phyloP scores from a whole-genome alignment of 2,329 filamentous ascomycete genomes.

The Metarhizium brunneum region DNA sequence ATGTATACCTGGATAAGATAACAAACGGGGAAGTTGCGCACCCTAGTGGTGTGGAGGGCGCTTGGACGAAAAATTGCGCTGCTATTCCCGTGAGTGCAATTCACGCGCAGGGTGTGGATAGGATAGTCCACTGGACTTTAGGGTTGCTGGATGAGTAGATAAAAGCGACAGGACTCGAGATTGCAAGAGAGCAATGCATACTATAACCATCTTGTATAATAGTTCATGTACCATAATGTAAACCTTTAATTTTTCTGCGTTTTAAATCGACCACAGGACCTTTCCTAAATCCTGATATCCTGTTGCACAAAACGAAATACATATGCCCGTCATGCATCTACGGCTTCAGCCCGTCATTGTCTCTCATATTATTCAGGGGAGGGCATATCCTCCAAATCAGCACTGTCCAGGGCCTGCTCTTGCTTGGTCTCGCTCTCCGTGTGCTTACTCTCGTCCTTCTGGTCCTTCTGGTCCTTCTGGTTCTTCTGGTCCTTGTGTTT shows the following conservation, averaged over 20 bases:
- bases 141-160: slow-evolving; percentile 48
- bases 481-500: slow-evolving; percentile 31
- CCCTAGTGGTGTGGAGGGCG: slow-evolving; percentile 55
- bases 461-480: slow-evolving; percentile 17
- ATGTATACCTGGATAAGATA: slow-evolving; percentile 60
- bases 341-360: neutral
- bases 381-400: slow-evolving; percentile 28
- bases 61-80: slow-evolving; percentile 52
- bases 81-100: slow-evolving; percentile 88
- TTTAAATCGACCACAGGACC: neutral
- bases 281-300: slow-evolving; percentile 6
- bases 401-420: slow-evolving; percentile 14
- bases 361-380: slow-evolving; percentile 20
- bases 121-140: slow-evolving; percentile 64
- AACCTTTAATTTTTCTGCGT: neutral
- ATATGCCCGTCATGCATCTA: neutral
- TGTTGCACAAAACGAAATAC: neutral
- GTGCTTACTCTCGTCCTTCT: slow-evolving; percentile 11
- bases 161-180: neutral
- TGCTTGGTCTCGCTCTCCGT: slow-evolving; percentile 23
- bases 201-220: neutral
- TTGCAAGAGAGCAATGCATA: neutral
- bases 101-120: slow-evolving; percentile 70
- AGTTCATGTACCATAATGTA: neutral
- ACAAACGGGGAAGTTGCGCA: slow-evolving; percentile 55